Percentiles rank a stretch among this genome's conserved stretches.
Conservation (phyloP, 179 eudicot species). For the Vitellaria paradoxa region DNA sequence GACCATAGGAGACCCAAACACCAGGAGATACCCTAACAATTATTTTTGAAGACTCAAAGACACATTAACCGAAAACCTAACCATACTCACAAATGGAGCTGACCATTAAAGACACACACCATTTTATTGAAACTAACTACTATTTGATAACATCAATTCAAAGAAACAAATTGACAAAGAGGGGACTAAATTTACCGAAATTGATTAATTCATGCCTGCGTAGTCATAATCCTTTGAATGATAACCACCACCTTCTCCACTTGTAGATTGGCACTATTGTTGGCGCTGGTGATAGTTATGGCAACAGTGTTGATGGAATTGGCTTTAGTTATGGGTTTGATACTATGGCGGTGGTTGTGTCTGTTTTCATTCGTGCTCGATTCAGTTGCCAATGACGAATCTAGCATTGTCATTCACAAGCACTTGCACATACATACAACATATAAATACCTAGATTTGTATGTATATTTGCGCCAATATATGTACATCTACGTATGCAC, state of each 20-base stretch:
- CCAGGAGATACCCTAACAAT: too few relatives aligned
- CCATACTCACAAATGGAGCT: too few relatives aligned
- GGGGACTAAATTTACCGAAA: constrained; percentile 14
- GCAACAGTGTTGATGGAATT: background rate
- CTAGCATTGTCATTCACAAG: constrained; percentile 20
- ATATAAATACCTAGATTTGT: too few relatives aligned
- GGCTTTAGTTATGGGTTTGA: constrained; percentile 7
- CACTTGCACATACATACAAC: too few relatives aligned
- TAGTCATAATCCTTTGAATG: background rate
- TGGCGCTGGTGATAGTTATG: background rate
- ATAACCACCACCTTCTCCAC: background rate
- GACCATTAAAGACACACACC: too few relatives aligned
- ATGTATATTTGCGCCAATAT: too few relatives aligned
- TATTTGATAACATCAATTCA: background rate
- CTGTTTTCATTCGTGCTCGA: constrained; percentile 29
- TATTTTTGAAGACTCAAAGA: too few relatives aligned
- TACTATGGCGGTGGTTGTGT: constrained; percentile 15
- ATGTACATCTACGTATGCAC: too few relatives aligned
- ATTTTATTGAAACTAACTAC: too few relatives aligned
- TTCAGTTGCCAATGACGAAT: constrained; percentile 23
- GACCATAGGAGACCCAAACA: too few relatives aligned
- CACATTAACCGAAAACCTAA: too few relatives aligned
- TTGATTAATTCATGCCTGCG: constrained; percentile 1
- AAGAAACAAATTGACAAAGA: background rate
- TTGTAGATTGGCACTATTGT: constrained; percentile 12